These are phyloP conservation scores for Mycena alexandri DNA, from an alignment of 768 basidiomycete species.

Conservation along the genomic window DNA sequence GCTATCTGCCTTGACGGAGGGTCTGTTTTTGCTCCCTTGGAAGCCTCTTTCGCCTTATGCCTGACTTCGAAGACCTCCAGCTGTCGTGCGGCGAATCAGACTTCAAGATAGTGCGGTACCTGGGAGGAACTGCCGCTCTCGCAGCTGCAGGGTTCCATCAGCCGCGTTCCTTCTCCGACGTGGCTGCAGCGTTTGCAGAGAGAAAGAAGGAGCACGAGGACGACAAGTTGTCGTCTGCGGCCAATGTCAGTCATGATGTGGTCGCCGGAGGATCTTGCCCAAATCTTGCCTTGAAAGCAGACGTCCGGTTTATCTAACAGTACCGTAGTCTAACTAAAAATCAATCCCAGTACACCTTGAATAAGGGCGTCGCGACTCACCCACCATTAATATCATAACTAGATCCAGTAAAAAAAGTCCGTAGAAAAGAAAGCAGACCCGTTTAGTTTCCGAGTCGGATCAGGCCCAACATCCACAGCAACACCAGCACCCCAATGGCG, in stretches of 20 bases:
- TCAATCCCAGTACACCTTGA: too few species aligned
- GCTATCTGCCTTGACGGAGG: too few species aligned
- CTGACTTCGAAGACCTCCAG: conserved; percentile 7
- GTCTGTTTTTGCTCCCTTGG: background rate
- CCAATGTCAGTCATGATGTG: background rate
- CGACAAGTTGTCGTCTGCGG: conserved; percentile 2
- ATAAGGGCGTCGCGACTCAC: background rate
- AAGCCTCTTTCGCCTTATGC: conserved; percentile 13
- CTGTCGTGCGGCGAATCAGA: background rate
- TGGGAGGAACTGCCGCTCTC: background rate
- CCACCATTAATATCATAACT: background rate
- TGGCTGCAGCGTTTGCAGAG: background rate
- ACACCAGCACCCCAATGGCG: conserved; percentile 9
- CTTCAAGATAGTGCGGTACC: background rate
- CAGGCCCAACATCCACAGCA: conserved; percentile 32
- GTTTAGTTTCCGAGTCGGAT: conserved; percentile 3
- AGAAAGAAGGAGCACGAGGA: background rate
- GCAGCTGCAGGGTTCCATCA: conserved; percentile 3
- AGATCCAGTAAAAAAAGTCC: background rate
- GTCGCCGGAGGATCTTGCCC: background rate
- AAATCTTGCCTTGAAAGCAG: too few species aligned
- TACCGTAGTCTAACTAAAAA: too few species aligned
- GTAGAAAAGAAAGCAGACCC: background rate
- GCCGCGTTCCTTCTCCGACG: background rate
- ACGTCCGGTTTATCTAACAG: background rate